Base-by-base conservation (phyloP, 2,329 filamentous ascomycete genomes). In the Neurospora sp. region DNA sequence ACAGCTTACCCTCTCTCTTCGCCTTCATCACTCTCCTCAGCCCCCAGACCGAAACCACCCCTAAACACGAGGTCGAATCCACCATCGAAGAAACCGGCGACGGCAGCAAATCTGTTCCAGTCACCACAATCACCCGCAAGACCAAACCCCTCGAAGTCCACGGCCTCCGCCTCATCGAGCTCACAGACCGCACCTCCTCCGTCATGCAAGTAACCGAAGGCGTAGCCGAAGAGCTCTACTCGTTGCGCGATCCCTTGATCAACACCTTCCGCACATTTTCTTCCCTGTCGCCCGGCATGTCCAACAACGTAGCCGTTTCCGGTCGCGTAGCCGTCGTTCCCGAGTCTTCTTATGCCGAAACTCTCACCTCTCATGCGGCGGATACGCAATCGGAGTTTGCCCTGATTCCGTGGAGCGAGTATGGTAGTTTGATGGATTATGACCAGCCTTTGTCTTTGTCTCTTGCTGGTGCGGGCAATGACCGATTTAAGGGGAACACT, bases 221-320 rank as follows among this genome's bases (percentile, higher is more conserved):
- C 28, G 12, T 62, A 36, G 85, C 90, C 3, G 91, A 93, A 46
- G 92, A 96, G 67, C 86, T 89, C 71, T 87, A 87, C 36, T 84
- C 86, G 6, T 86, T 87, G 17, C 77, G 74, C 75, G 95, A 98
- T 76, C 93, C 95, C 0, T 90, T 98, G 4, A 88, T 97, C 69
- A 97, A 97, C 77, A 92, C 92, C 0, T 97, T 97, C 85, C 88
- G 92, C 66, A 92, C 93, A 0, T 94, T 97, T 74, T 93, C 92
- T 1, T 91, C 91, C 72, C 87, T 97, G 52, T 62, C 52, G 52
- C 52, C 52, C 0, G n/a, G 41, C 10, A 62, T 33, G 52, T 17
- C 52, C 52, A 89, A 96, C 77, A 92, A 94, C 72, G 85, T 97
- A 1, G 89, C 92, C 0, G 90, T 95, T 17, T 92, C 92, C 4